These are phyloP conservation scores for Blakeslea trispora DNA, from an alignment of 371 early-diverging fungal genomes.

Conservation along the genomic window DNA sequence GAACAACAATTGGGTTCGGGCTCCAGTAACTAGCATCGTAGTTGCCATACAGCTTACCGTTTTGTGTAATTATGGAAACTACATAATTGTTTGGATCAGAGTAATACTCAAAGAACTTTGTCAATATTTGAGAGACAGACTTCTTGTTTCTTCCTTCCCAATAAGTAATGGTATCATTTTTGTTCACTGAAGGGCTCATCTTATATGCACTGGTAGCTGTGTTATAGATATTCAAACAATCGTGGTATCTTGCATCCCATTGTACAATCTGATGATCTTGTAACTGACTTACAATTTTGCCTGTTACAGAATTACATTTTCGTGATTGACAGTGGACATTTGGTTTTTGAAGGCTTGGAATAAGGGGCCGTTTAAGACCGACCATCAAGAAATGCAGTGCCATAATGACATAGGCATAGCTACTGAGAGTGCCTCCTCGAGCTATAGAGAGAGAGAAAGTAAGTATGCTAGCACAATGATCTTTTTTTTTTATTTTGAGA, in stretches of 20 bases:
- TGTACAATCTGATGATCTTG: constrained; percentile 4
- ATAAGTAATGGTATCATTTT: constrained; percentile 4
- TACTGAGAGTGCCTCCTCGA: constrained; percentile 27
- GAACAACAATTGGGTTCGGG: constrained; percentile 5
- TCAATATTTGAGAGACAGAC: constrained; percentile 54
- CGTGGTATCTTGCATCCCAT: constrained; percentile 26
- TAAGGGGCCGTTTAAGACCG: constrained; percentile 8
- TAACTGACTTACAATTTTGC: constrained; percentile 1
- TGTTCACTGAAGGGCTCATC: neutral
- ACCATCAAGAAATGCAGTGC: constrained; percentile 27
- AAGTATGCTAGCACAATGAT: too few relatives aligned
- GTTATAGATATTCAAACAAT: constrained; percentile 13
- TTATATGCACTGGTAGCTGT: neutral
- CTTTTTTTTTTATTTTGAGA: too few relatives aligned
- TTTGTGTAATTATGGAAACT: constrained; percentile 21
- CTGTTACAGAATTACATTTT: constrained; percentile 8
- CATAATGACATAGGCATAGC: constrained; percentile 35
- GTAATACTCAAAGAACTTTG: constrained; percentile 64
- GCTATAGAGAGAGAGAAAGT: constrained; percentile 5
- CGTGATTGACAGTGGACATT: constrained; percentile 1
- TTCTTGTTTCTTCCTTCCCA: constrained; percentile 50
- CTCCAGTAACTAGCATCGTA: constrained; percentile 33
- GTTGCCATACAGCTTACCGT: constrained; percentile 48
- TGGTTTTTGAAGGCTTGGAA: constrained; percentile 25
- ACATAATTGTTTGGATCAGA: constrained; percentile 42